Base-by-base conservation (phyloP, 768 basidiomycete genomes). In the Lepiota brunneoincarnata region DNA sequence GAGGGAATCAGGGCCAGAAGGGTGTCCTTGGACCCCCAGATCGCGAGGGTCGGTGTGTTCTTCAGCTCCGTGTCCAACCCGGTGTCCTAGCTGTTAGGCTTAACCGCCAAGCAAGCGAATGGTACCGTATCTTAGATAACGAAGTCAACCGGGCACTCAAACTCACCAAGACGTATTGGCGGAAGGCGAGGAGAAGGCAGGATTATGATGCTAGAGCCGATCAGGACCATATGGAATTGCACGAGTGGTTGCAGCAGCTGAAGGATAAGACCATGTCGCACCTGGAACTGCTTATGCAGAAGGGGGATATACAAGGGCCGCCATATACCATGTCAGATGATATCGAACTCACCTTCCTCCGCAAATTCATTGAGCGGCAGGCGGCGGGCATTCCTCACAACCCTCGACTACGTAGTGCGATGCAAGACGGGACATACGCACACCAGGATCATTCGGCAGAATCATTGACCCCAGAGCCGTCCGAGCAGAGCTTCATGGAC, bases 241-340 rank as follows among this genome's bases (percentile, higher is more conserved):
- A 91, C 62, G 89, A 91, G 64, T 91, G 89, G 89, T 72, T 91
- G 1, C 89, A 91, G 61, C 89, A 91, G 67, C 75, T 91, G 61
- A 91, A 91, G 68, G 89, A 91, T 70, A 91, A 90, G 69, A 89
- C 87, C 48, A 91, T 91, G 89, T 87, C 88, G 43, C 88, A 91
- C 70, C 77, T 91, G 41, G 89, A 91, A 67, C 77, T 91, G 2
- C 82, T 91, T 61, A 91, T 91, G 86, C 89, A 91, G 65, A 90
- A 91, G 64, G 87, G 88, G 63, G 89, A 91, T 58, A 91, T 91
- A 26, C 87, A 84, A 63, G 89, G 89, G 15, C 89, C 89, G 2
- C 88, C 89, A 20, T 91, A 91, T 67, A 62, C 78, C 55, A 91
- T 91, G 89, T 78, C 87, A 9, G 89, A 91, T 62, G 82, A 88